These are phyloP conservation scores for maize (Zea mays) DNA, from an alignment of 176 grass and related monocot species.

Conservation along the genomic window Zm-B73-REFERENCE-NAM-5.0 NC_050102.1:174625501-174626000, in stretches of 20 bases:
- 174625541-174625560: background rate
- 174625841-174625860: constrained; percentile 24
- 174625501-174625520: background rate
- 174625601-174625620: background rate
- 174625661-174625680: background rate
- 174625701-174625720: constrained; percentile 30
- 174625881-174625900: constrained; percentile 12
- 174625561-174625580: background rate
- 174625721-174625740: constrained; percentile 6
- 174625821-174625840: constrained; percentile 9
- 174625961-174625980: constrained; percentile 31
- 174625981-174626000: constrained; percentile 22
- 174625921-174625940: constrained; percentile 18
- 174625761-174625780: background rate
- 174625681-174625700: constrained; percentile 27
- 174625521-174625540: background rate
- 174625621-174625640: background rate
- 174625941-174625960: constrained; percentile 6
- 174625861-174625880: background rate
- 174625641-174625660: constrained; percentile 40
- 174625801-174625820: constrained; percentile 25
- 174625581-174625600: background rate
- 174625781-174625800: background rate
- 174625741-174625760: background rate
- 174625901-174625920: constrained; percentile 8